Evolutionary conservation across 306 rosid species (phyloP), one percentile per base, ranked within the genome.

Genomic region (Cyclanthera cordifolia): DNA sequence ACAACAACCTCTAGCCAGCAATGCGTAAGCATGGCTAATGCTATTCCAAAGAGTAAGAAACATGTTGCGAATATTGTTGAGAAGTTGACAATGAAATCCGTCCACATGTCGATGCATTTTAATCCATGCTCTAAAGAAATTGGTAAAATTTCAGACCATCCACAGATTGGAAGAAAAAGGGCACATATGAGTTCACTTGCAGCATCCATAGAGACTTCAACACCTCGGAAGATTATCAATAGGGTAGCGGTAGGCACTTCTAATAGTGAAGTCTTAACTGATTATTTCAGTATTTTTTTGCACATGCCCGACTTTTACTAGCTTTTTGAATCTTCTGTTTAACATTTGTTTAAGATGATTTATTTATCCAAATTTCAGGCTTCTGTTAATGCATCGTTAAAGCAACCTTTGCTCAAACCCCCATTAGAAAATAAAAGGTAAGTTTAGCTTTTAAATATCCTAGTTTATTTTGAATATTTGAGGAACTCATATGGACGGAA

Each of bases 371-470:
- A 61, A 67, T 52, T 70, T 56, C 77, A 86, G 97, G 89, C 79
- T 65, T 79, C 90, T 70, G 79, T 70, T 45, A 73, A 69, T 64
- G 82, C 75, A 56, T 64, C 72, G 34, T 37, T 64, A 28, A 84
- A 67, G 73, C 81, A 81, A 80, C 75, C 83, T 53, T 70, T 86
- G 30, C 68, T 67, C 60, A 80, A 75, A 64, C 80, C 69, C 61
- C 71, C 52, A 70, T 77, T 85, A 55, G 81, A 73, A 75, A 68
- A 72, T 72, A 76, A 70, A 81, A 85, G 95, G 97, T 89, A 84
- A 57, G 19, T 48, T 19, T 23, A 57, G 32, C 49, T 20, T 30
- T n/a, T n/a, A n/a, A 51, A 3, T 21, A 45, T 64, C 52, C 53
- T 39, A 41, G 70, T 39, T 2, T 39, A 64, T 64, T 25, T 25